Percentiles rank a stretch among this genome's conserved stretches.
phyloP scores from a whole-genome alignment of 768 basidiomycete species.

The Boletus rufocinnamomeus region DNA sequence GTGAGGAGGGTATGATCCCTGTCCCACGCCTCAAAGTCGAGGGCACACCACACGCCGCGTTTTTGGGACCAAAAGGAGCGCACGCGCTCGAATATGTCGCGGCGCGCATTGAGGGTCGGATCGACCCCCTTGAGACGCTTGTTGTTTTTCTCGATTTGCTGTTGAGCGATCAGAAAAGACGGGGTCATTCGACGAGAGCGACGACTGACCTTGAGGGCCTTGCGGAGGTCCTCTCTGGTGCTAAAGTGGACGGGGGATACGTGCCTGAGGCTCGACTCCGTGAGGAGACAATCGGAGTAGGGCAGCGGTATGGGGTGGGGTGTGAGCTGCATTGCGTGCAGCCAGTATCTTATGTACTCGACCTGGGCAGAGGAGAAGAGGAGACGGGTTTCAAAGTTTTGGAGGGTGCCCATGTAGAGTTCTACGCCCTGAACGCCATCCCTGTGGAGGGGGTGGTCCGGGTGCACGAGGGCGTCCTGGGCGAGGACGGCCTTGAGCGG shows the following conservation, averaged over 20 bases:
- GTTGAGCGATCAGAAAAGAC: conserved; percentile 1
- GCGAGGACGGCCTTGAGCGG: conserved; percentile 74
- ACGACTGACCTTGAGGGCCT: conserved; percentile 55
- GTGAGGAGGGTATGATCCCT: conserved; percentile 69
- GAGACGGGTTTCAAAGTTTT: conserved; percentile 73
- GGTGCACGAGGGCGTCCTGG: conserved; percentile 67
- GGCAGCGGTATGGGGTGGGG: conserved; percentile 68
- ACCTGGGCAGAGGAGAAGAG: conserved; percentile 83
- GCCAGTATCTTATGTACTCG: conserved; percentile 84
- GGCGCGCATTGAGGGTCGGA: conserved; percentile 53
- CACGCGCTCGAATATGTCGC: conserved; percentile 67
- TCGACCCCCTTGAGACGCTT: conserved; percentile 70
- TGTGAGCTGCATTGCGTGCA: conserved; percentile 72
- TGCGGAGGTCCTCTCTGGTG: conserved; percentile 55
- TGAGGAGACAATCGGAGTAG: conserved; percentile 75
- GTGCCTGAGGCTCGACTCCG: conserved; percentile 54
- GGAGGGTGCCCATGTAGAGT: conserved; percentile 74
- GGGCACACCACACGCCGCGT: conserved; percentile 69
- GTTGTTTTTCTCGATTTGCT: conserved; percentile 82
- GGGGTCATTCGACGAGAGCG: background rate
- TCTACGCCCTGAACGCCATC: conserved; percentile 67
- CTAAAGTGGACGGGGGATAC: conserved; percentile 60
- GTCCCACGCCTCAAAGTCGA: conserved; percentile 89
- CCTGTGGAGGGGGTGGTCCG: conserved; percentile 69
- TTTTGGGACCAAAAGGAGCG: conserved; percentile 64